Evolutionary conservation across 306 rosid species (phyloP).

Genomic region (Cucumis hystrix): DNA sequence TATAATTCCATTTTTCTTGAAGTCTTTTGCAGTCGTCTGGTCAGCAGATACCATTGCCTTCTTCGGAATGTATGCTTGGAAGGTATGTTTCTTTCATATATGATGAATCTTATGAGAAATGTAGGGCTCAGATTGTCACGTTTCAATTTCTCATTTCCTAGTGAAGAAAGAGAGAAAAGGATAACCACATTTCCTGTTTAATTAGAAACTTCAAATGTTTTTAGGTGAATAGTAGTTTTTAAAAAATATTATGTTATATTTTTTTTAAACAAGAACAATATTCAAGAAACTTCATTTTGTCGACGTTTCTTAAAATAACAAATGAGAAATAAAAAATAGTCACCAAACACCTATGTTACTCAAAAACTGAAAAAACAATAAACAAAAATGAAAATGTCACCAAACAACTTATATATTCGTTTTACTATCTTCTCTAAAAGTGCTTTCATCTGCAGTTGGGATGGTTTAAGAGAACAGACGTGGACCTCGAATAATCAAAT

Average conservation of each 20-base stretch:
- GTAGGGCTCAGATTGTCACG: not conserved
- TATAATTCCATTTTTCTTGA: slow-evolving; percentile 76
- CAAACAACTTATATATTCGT: not conserved
- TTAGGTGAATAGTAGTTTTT: too few species aligned
- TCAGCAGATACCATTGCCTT: slow-evolving; percentile 75
- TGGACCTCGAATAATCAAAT: not conserved
- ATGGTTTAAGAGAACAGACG: slow-evolving; percentile 52
- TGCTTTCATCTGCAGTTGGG: slow-evolving; percentile 39
- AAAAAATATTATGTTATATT: too few species aligned
- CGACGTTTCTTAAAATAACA: not conserved
- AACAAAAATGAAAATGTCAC: not conserved
- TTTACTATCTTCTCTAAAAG: slow-evolving; percentile 1
- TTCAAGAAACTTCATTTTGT: not conserved
- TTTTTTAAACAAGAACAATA: too few species aligned
- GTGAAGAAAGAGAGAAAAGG: too few species aligned
- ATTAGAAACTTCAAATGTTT: too few species aligned
- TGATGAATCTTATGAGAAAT: not conserved
- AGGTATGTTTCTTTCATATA: slow-evolving; percentile 29
- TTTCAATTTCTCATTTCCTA: not conserved
- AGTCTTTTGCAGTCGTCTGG: slow-evolving; percentile 97
- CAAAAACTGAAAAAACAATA: not conserved
- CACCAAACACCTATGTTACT: not conserved
- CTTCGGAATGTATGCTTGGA: slow-evolving; percentile 93
- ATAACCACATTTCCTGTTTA: too few species aligned
- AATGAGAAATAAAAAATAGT: not conserved